phyloP scores from a whole-genome alignment of 331 rosid genomes.

The Quercus phellos region DNA sequence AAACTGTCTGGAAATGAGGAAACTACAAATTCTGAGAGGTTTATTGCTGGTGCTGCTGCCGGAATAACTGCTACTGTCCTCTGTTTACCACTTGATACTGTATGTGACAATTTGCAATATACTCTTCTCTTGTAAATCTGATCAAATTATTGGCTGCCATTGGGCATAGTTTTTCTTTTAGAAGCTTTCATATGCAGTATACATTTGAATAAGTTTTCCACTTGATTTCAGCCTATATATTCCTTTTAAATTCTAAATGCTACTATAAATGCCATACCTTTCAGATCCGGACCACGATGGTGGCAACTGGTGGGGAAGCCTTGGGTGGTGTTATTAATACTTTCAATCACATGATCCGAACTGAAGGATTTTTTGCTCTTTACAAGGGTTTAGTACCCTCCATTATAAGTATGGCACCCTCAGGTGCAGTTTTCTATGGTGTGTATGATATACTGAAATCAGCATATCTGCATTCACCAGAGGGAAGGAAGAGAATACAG shows the following conservation, averaged over 20 bases:
- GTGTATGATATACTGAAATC: constrained; percentile 86
- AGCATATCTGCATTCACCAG: constrained; percentile 79
- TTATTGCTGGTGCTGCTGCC: constrained; percentile 94
- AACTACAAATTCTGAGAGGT: constrained; percentile 86
- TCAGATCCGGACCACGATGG: constrained; percentile 87
- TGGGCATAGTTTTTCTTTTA: neutral
- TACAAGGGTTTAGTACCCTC: constrained; percentile 96
- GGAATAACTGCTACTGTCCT: constrained; percentile 78
- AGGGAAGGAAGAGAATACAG: constrained; percentile 74
- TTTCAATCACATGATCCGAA: constrained; percentile 72
- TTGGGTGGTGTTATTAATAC: constrained; percentile 90
- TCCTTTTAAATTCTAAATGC: neutral
- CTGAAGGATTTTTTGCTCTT: constrained; percentile 91
- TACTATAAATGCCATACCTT: constrained; percentile 7
- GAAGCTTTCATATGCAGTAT: neutral
- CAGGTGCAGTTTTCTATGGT: constrained; percentile 94
- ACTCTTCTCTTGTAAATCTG: neutral
- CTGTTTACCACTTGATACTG: constrained; percentile 96
- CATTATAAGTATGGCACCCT: constrained; percentile 89
- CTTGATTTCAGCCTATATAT: neutral
- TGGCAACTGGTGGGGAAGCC: constrained; percentile 97
- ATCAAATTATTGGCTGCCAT: neutral
- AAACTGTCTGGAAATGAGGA: constrained; percentile 64
- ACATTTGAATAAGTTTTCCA: neutral
- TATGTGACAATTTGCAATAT: constrained; percentile 35